A percentile compares a stretch with the other conserved stretches of the same genome.
phyloP scores from a whole-genome alignment of 768 basidiomycete species.

The Calocybe cyanea region DNA sequence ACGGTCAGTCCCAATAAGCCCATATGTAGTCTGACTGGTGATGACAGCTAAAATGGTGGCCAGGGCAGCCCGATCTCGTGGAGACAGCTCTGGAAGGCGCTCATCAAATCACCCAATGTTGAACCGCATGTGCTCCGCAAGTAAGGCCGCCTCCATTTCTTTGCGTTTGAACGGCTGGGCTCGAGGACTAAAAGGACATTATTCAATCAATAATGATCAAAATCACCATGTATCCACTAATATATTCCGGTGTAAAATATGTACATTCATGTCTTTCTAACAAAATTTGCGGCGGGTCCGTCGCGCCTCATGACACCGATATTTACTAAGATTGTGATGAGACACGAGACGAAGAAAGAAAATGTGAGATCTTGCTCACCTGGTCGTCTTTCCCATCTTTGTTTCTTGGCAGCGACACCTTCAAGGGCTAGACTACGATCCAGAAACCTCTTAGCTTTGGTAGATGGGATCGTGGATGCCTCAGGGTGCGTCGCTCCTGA shows the following conservation, averaged over 20 bases:
- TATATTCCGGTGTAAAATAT: no score
- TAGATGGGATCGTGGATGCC: constrained; percentile 44
- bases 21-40: not conserved
- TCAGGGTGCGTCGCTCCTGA: constrained; percentile 24
- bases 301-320: constrained; percentile 51
- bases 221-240: no score
- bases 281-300: constrained; percentile 55
- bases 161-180: no score
- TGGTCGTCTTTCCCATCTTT: constrained; percentile 57
- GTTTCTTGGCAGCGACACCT: constrained; percentile 32
- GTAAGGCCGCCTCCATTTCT: not conserved
- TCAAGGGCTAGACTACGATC: constrained; percentile 48
- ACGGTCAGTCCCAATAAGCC: constrained; percentile 38
- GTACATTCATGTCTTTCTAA: constrained; percentile 27
- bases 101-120: constrained; percentile 49
- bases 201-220: no score
- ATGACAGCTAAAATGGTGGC: constrained; percentile 5
- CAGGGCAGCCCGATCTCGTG: constrained; percentile 79
- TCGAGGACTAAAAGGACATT: no score
- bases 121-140: constrained; percentile 49
- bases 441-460: constrained; percentile 48
- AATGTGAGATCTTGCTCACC: constrained; percentile 33
- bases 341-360: not conserved
- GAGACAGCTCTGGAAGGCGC: constrained; percentile 69
- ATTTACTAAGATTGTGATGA: constrained; percentile 36